Evolutionary conservation across 352 stramenopile genomes (phyloP), one percentile per base, ranked within the genome.

Genomic region (Globisporangium okanoganense): DNA sequence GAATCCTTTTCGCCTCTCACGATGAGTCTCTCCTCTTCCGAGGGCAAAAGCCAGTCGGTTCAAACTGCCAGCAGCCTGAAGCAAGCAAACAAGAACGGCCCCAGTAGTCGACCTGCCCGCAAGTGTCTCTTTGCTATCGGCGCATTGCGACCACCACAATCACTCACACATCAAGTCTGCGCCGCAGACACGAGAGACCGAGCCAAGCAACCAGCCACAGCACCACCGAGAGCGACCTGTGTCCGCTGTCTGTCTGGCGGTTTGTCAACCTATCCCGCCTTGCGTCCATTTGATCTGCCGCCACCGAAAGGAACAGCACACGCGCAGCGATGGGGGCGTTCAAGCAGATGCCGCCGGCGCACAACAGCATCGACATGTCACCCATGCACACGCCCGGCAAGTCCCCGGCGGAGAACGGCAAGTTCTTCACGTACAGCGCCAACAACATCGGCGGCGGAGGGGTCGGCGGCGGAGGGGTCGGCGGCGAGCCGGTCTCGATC

Each of bases 381-480:
- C 48, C 54, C 40, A 49, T 52, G 52, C 63, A 73, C 49, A 81
- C 77, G 64, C 69, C 77, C 6, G 62, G 62, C 53, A 86, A 71
- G 48, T 70, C 65, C 10, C 78, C 71, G 10, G 70, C 58, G 18
- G 75, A 88, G 33, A 80, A 70, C 65, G 61, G 61, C n/a, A 83
- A 85, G 53, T 92, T 92, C 75, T 89, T 92, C 69, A 78, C 80
- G 50, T 72, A 90, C 24, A 92, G 78, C 18, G 38, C 38, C 14
- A 44, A 44, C 38, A n/a, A n/a, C 53, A 48, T 58, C 25, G 62
- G 59, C 35, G 59, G 57, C 27, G 66, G 62, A 38, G 70, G 69
- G 48, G 78, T 71, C 22, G 79, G 18, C 45, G 13, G 13, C 6
- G 45, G 24, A 4, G 45, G 45, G 0, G 13, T 5, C 24, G 24